Base-by-base conservation (phyloP, 805 yeast species). In the Metschnikowia lunata region DNA sequence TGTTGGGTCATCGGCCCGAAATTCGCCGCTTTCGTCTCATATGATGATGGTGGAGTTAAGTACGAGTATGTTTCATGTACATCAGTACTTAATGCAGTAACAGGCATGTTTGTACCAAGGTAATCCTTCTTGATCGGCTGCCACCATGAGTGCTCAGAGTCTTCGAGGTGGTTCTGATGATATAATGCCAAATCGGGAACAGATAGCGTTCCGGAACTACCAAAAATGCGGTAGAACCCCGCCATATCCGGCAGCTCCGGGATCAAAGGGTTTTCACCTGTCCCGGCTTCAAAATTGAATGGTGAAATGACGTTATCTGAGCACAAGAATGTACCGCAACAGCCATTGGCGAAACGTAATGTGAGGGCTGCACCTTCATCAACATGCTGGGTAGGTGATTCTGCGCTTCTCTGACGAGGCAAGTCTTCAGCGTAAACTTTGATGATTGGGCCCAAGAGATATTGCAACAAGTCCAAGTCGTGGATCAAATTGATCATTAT, bases 321-420 rank as follows among this genome's bases (percentile, higher is more conserved):
- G 49, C 75, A 70, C 34, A 70, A 51, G 46, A 70, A 70, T 2
- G 74, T 68, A 3, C 74, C 74, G 36, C 65, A 56, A 36, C 67
- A 58, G 7, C 75, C 75, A 43, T 54, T 62, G 15, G 61, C 59
- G 51, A 70, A 70, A 9, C 62, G 53, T 15, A 70, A 45, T 12
- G 73, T 68, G 26, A 70, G 58, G 4, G 61, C 67, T 0, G 74
- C 75, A 7, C 75, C 75, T 47, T 70, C 74, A 47, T 69, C 75
- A 30, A 64, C 73, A 31, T 55, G 54, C 31, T 59, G 55, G 28
- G 48, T 45, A 13, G 43, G 47, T 5, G 46, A 47, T 36, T 50
- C 56, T 1, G 50, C 37, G 7, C 15, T 12, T 43, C 73, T 55
- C 45, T 66, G 72, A 37, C 59, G 61, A 26, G 59, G 54, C 39